Conservation (phyloP, 371 early-diverging fungal species). For the Rhizopus microsporus region DNA sequence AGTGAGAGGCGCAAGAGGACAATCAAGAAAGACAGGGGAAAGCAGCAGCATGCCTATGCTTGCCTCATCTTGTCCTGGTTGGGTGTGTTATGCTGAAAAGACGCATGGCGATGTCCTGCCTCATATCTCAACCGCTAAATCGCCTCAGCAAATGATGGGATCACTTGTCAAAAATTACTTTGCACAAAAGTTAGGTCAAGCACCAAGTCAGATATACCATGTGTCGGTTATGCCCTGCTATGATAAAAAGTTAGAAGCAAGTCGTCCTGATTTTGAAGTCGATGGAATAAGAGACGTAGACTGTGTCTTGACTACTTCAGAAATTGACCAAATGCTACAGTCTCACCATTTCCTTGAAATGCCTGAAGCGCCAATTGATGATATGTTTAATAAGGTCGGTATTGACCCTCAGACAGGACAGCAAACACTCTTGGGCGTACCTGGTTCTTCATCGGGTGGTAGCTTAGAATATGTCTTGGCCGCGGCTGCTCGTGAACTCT, state of each 20-base stretch:
- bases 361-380: conserved; percentile 57
- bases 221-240: conserved; percentile 97
- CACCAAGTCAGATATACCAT: conserved; percentile 81
- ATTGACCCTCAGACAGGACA: conserved; percentile 40
- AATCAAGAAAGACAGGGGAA: conserved; percentile 21
- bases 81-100: conserved; percentile 99
- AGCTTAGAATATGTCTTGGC: conserved; percentile 85
- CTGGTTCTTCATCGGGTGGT: conserved; percentile 90
- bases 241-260: conserved; percentile 97
- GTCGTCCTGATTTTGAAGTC: conserved; percentile 85
- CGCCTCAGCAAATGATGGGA: conserved; percentile 97
- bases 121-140: conserved; percentile 82
- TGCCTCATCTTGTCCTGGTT: conserved; percentile 88
- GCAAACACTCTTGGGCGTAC: conserved; percentile 56
- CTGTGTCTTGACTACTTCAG: conserved; percentile 90
- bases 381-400: conserved; percentile 52
- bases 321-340: conserved; percentile 81
- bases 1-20: conserved; percentile 16
- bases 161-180: conserved; percentile 83
- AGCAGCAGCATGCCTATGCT: conserved; percentile 67
- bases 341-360: conserved; percentile 46
- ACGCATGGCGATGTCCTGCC: conserved; percentile 88
- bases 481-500: conserved; percentile 78
- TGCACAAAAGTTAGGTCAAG: conserved; percentile 60
- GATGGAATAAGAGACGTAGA: conserved; percentile 91